Percentiles rank a stretch among this genome's conserved stretches.
These are phyloP conservation scores for Pyricularia pennisetigena DNA, from an alignment of 2,329 filamentous ascomycete genomes.

Conservation along the genomic window DNA sequence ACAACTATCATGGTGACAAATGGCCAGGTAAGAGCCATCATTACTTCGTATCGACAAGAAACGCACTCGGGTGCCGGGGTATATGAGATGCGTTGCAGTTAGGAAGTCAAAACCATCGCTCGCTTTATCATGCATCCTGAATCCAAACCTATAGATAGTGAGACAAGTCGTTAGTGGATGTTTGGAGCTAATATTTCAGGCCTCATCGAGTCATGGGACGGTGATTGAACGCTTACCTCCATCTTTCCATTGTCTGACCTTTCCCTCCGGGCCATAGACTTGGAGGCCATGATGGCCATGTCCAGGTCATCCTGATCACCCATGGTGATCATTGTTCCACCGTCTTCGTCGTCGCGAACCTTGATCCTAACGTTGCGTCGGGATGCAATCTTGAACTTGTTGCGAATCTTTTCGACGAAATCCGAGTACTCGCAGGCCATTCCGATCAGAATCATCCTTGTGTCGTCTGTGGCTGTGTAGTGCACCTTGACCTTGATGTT, in stretches of 20 bases:
- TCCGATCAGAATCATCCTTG: constrained; percentile 82
- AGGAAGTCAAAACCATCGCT: constrained; percentile 3
- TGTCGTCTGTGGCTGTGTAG: constrained; percentile 63
- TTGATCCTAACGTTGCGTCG: constrained; percentile 77
- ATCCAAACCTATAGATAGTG: background rate
- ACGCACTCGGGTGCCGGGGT: constrained; percentile 4
- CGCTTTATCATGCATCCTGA: constrained; percentile 4
- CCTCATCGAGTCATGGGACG: background rate
- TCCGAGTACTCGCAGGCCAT: constrained; percentile 64
- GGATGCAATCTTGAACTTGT: constrained; percentile 65
- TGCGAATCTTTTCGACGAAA: constrained; percentile 65
- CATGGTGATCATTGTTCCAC: constrained; percentile 90
- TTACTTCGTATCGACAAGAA: constrained; percentile 3
- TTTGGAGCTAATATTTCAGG: background rate
- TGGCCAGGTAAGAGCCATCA: background rate
- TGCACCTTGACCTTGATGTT: constrained; percentile 91
- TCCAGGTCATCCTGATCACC: constrained; percentile 94
- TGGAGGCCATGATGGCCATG: constrained; percentile 66
- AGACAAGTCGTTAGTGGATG: background rate
- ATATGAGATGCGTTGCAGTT: constrained; percentile 1
- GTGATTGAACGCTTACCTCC: constrained; percentile 63
- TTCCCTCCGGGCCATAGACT: constrained; percentile 60
- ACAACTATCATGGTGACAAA: background rate
- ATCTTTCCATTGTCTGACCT: constrained; percentile 80
- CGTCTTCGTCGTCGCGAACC: constrained; percentile 68